These are phyloP conservation scores for Penicillium sp. DNA, from an alignment of 2,329 filamentous ascomycete species.

Conservation along the genomic window DNA sequence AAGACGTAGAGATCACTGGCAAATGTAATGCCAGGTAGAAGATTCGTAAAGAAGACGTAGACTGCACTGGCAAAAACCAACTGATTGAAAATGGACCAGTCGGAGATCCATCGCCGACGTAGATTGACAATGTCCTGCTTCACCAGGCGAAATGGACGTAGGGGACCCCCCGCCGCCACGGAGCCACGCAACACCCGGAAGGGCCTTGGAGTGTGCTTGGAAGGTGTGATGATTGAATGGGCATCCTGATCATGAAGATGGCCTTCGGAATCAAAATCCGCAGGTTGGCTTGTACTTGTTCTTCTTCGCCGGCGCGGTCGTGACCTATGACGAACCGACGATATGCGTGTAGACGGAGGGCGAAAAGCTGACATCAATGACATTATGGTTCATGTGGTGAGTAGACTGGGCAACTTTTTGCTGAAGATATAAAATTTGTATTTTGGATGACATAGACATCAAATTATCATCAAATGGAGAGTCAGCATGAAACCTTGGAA, in stretches of 20 bases:
- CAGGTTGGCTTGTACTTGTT: constrained; percentile 10
- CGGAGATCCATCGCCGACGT: constrained; percentile 54
- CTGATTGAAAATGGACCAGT: constrained; percentile 66
- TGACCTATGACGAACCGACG: constrained; percentile 31
- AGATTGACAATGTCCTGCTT: constrained; percentile 55
- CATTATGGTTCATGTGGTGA: constrained; percentile 22
- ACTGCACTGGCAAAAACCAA: constrained; percentile 66
- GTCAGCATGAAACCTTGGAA: no score
- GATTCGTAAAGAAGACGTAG: constrained; percentile 70
- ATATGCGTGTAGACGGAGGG: constrained; percentile 35
- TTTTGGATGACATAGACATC: neutral
- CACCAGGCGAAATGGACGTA: constrained; percentile 59
- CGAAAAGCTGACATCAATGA: constrained; percentile 40
- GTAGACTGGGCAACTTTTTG: neutral
- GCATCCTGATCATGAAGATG: constrained; percentile 31
- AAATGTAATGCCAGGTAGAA: constrained; percentile 69
- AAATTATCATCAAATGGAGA: no score
- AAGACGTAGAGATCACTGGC: constrained; percentile 66
- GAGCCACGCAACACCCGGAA: constrained; percentile 35
- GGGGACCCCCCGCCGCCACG: constrained; percentile 45
- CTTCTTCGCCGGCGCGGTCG: constrained; percentile 24
- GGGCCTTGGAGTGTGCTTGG: constrained; percentile 41
- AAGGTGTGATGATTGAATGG: constrained; percentile 43
- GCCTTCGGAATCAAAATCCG: constrained; percentile 16
- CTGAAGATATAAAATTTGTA: no score